phyloP scores from a whole-genome alignment of 2,329 filamentous ascomycete genomes.

The Penicillium sp. region DNA sequence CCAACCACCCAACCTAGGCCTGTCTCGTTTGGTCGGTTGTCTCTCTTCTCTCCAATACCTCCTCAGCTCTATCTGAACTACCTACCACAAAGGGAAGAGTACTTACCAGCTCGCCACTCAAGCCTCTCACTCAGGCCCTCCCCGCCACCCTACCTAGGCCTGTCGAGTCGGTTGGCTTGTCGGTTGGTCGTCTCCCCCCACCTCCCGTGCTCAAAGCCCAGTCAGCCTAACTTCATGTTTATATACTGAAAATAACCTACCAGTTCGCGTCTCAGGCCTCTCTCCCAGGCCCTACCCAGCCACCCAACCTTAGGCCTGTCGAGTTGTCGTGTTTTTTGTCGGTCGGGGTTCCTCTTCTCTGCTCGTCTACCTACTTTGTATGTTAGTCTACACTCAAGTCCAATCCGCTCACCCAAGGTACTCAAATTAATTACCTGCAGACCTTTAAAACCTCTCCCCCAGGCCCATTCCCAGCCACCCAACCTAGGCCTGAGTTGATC shows the following conservation, averaged over 20 bases:
- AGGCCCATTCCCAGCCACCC: slow-evolving; percentile 27
- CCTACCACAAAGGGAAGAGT: too few relatives aligned
- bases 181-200: neutral
- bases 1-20: slow-evolving; percentile 25
- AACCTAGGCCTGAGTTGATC: slow-evolving; percentile 14
- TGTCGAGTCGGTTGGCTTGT: neutral
- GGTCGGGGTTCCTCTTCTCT: too few relatives aligned
- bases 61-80: too few relatives aligned
- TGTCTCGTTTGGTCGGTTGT: neutral
- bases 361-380: too few relatives aligned
- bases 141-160: slow-evolving; percentile 19
- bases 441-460: slow-evolving; percentile 16
- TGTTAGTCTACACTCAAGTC: neutral
- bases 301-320: too few relatives aligned
- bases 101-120: too few relatives aligned
- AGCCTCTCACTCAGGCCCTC: slow-evolving; percentile 17
- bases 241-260: too few relatives aligned
- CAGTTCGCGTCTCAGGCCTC: too few relatives aligned
- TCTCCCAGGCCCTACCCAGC: too few relatives aligned
- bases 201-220: too few relatives aligned
- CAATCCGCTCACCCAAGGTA: neutral
- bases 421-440: neutral
- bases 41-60: neutral
- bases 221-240: too few relatives aligned
- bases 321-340: too few relatives aligned